Evolutionary conservation across 345 rosid species (phyloP).

Genomic region (Firmiana major): DNA sequence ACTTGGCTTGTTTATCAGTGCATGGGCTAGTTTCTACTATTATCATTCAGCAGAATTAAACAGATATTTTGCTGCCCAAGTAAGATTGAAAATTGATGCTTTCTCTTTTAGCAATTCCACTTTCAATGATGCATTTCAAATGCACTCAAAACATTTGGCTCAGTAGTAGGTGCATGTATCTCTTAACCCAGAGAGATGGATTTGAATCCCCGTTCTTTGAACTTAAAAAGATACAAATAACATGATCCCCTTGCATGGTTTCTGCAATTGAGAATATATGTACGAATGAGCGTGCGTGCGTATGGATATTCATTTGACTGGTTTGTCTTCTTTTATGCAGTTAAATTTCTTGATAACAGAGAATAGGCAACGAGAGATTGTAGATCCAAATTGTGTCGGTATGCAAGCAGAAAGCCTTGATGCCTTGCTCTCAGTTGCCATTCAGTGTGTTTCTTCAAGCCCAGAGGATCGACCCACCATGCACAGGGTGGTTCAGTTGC

Average conservation of each 20-base stretch:
- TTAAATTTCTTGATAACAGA: conserved; percentile 71
- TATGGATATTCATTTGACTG: background rate
- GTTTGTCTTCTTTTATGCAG: conserved; percentile 42
- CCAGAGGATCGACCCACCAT: conserved; percentile 93
- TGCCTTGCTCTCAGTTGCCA: conserved; percentile 78
- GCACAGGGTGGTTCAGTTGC: conserved; percentile 92
- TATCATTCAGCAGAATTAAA: background rate
- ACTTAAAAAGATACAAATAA: background rate
- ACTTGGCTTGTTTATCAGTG: background rate
- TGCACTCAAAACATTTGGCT: background rate
- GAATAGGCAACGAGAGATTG: conserved; percentile 66
- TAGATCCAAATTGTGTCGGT: conserved; percentile 69
- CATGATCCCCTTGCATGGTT: background rate
- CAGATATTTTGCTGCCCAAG: background rate
- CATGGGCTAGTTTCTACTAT: background rate
- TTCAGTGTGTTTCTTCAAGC: conserved; percentile 66
- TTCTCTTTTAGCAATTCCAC: background rate
- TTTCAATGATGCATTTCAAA: background rate
- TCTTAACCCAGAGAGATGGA: background rate
- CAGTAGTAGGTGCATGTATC: background rate
- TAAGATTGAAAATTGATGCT: background rate
- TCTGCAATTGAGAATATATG: background rate
- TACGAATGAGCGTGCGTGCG: background rate
- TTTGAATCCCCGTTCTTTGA: background rate
- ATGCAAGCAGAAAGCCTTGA: conserved; percentile 73